Evolutionary conservation across 2,329 filamentous ascomycete species (phyloP).

Genomic region (Dothidotthia symphoricarpi): DNA sequence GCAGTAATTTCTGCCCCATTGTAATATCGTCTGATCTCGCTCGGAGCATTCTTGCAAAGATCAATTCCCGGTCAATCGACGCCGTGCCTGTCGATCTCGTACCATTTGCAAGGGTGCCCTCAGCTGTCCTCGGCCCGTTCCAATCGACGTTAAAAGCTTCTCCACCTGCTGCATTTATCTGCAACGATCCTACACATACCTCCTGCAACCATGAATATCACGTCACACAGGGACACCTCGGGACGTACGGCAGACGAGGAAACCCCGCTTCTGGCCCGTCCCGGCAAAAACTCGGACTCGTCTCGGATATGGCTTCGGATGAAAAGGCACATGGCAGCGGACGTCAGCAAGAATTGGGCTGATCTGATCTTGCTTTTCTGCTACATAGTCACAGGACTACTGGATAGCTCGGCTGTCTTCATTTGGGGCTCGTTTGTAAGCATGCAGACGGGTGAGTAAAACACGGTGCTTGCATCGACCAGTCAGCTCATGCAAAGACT

Average conservation of each 20-base stretch:
- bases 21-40: too few relatives aligned
- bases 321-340: constrained; percentile 40
- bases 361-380: constrained; percentile 69
- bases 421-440: constrained; percentile 79
- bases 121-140: constrained; percentile 6
- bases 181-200: constrained; percentile 6
- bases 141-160: constrained; percentile 10
- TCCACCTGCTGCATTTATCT: constrained; percentile 4
- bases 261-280: constrained; percentile 34
- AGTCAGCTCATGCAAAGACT: constrained; percentile 12
- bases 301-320: constrained; percentile 8
- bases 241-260: constrained; percentile 26
- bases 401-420: constrained; percentile 73
- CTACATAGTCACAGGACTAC: constrained; percentile 73
- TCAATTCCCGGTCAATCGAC: too few relatives aligned
- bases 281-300: constrained; percentile 22
- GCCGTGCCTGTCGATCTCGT: constrained; percentile 16
- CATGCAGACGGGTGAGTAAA: constrained; percentile 70
- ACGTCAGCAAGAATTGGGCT: constrained; percentile 62
- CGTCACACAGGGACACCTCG: constrained; percentile 10
- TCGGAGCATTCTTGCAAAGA: too few relatives aligned
- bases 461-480: background rate
- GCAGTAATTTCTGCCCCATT: too few relatives aligned
- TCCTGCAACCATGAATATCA: constrained; percentile 16
- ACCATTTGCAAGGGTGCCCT: constrained; percentile 2